A percentile compares a stretch with the other conserved stretches of the same genome.
These are phyloP conservation scores for Syzygium syzygioides DNA, from an alignment of 441 rosid species.

Conservation along the genomic window DNA sequence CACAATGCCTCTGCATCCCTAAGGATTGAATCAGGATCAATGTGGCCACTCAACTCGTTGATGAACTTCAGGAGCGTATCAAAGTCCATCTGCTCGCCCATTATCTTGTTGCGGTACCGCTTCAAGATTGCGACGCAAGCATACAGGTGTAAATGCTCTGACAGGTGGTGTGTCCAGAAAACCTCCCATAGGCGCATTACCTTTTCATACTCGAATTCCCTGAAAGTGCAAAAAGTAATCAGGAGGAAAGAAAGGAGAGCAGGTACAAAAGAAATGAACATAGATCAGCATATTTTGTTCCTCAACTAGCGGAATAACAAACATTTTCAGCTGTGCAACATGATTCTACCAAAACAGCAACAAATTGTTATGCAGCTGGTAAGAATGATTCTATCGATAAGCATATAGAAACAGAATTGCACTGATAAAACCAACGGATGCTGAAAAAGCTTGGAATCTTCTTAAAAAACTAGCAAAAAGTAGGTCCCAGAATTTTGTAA, in stretches of 20 bases:
- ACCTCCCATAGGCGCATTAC: slow-evolving; percentile 95
- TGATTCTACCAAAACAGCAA: neutral
- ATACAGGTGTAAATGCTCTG: slow-evolving; percentile 89
- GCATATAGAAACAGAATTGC: neutral
- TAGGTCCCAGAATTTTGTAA: neutral
- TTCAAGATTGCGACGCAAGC: slow-evolving; percentile 89
- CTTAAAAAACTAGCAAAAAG: neutral
- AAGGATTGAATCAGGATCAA: slow-evolving; percentile 61
- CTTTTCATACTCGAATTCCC: slow-evolving; percentile 84
- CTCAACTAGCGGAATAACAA: neutral
- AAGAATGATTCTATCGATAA: neutral
- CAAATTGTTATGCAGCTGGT: neutral
- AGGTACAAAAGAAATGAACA: neutral
- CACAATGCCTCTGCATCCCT: slow-evolving; percentile 97
- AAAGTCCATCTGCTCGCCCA: slow-evolving; percentile 93
- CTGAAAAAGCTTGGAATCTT: neutral
- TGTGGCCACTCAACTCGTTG: slow-evolving; percentile 81
- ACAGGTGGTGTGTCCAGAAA: slow-evolving; percentile 77
- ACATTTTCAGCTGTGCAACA: neutral
- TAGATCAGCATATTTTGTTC: neutral
- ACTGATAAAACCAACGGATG: neutral
- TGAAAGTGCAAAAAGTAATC: slow-evolving; percentile 20
- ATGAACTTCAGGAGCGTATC: slow-evolving; percentile 95
- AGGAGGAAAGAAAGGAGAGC: neutral
- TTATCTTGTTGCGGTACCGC: slow-evolving; percentile 78